Base-by-base conservation (phyloP, 306 rosid genomes). In the Vicia villosa region DNA sequence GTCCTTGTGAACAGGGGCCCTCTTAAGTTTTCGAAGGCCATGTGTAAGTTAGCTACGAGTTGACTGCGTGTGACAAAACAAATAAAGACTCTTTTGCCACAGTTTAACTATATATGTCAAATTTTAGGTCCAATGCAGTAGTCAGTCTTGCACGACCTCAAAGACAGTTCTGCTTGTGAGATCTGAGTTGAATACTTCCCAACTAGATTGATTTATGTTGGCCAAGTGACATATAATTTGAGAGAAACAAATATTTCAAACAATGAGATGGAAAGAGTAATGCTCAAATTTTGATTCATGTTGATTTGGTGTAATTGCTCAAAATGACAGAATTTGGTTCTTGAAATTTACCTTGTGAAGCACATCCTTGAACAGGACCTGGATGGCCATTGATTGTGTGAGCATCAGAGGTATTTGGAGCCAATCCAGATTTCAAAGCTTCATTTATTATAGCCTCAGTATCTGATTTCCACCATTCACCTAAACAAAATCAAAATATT, bases 391-490 rank as follows among this genome's bases (percentile, higher is more conserved):
- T 84, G 71, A 91, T 87, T 74, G 85, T 85, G 76, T 91, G 96
- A 17, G 96, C 89, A 77, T 89, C 97, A 59, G 97, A 92, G 41
- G 86, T 90, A 83, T 92, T 92, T 12, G 97, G 89, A 38, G 95
- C 96, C 69, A 46, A 68, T 0, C 97, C 97, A 76, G 96, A 89
- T 73, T 74, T 89, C 37, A 85, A 46, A 58, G 97, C 97, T 77
- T 92, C 88, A 58, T 84, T 87, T 17, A 92, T 84, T 5, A 92
- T 82, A 46, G 87, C 85, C 26, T 92, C 97, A 13, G 88, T 86
- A 71, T 92, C 96, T 59, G 96, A 87, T 70, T 92, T 89, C 97
- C 97, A 92, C 97, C 97, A 92, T 86, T 92, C 97, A 78, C 87
- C 97, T 91, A 36, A 76, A 45, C 32, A 80, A 83, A 75, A 47